Conservation (phyloP, 2,329 filamentous ascomycete species). For the Truncatella angustata region DNA sequence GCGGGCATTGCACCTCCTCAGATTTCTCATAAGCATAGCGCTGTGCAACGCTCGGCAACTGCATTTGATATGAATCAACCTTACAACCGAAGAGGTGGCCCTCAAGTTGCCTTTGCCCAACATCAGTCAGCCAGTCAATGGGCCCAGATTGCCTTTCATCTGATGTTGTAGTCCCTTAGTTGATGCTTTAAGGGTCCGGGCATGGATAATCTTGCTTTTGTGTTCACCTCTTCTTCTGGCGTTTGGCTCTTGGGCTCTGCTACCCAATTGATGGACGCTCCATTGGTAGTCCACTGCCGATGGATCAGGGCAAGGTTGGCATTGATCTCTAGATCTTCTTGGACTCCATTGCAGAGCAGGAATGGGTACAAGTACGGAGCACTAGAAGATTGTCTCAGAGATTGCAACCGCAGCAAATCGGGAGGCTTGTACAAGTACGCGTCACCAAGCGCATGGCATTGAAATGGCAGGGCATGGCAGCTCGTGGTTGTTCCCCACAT, state of each 20-base stretch:
- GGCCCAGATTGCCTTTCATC: neutral
- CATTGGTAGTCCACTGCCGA: conserved; percentile 2
- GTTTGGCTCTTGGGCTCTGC: neutral
- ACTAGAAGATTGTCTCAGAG: neutral
- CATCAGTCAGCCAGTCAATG: neutral
- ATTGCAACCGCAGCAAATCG: neutral
- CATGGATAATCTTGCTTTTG: conserved; percentile 1
- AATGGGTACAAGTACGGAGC: neutral
- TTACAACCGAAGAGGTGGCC: neutral
- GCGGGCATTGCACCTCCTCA: neutral
- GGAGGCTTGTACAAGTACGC: conserved; percentile 3
- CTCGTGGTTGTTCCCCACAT: conserved; percentile 2
- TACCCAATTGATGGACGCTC: neutral
- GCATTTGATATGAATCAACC: neutral
- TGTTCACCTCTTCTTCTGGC: neutral
- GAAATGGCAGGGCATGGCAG: conserved; percentile 8
- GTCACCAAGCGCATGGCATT: conserved; percentile 1
- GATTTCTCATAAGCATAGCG: neutral
- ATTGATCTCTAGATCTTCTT: neutral
- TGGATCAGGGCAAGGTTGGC: neutral
- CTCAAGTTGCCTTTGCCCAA: neutral
- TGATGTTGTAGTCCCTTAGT: neutral
- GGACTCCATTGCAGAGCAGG: neutral
- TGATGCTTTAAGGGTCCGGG: neutral
- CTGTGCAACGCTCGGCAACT: conserved; percentile 2